Conservation (phyloP, 2,329 filamentous ascomycete genomes). For the Helotiales sp. region DNA sequence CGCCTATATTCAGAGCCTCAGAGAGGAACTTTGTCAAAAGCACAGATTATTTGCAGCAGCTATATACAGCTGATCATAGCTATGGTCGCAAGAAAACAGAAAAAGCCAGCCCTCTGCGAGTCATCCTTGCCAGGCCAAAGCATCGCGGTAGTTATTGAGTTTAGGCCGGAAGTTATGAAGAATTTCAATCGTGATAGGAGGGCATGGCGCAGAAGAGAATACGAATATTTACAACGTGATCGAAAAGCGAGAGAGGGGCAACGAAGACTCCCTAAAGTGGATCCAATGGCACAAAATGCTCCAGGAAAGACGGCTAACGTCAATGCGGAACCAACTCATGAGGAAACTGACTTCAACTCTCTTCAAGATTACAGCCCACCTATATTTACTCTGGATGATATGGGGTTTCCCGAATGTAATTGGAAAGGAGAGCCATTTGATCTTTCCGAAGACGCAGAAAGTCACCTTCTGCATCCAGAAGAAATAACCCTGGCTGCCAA, state of each 20-base stretch:
- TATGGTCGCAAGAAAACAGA: not conserved
- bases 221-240: not conserved
- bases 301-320: not conserved
- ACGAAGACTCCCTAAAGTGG: not conserved
- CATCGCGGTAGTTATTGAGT: not conserved
- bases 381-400: too few species aligned
- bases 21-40: too few species aligned
- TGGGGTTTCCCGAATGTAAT: too few species aligned
- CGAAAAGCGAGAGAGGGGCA: not conserved
- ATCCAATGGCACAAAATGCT: not conserved
- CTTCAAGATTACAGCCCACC: not conserved
- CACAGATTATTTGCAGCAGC: not conserved
- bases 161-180: not conserved
- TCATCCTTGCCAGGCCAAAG: not conserved
- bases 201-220: not conserved
- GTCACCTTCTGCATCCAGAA: not conserved
- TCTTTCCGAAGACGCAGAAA: not conserved
- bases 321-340: not conserved
- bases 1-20: too few species aligned
- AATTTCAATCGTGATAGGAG: not conserved
- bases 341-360: not conserved
- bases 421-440: too few species aligned
- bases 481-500: not conserved
- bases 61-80: not conserved
- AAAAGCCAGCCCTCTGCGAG: not conserved